Evolutionary conservation across 371 early-diverging fungal species (phyloP), one percentile per base, ranked within the genome.

Genomic region (Synchytrium microbalum): DNA sequence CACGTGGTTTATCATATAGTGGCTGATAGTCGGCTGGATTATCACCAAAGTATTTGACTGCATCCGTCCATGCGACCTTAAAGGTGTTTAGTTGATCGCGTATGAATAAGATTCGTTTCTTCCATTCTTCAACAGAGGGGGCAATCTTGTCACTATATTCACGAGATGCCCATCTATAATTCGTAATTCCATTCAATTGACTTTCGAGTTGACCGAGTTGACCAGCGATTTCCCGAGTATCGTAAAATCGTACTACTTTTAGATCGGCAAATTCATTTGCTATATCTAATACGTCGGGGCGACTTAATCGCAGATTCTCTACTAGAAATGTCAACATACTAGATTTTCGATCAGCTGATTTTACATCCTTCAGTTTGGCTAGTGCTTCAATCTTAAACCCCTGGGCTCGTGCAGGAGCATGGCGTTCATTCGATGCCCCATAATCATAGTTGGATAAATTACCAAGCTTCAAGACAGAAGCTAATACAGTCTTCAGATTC

Each of bases 371-470:
- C 67, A 82, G 62, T 33, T 76, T 46, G 52, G 73, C 76, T 27
- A 82, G 61, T 3, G 74, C 76, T 19, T 82, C 83, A 24, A 82
- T 68, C 60, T 76, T 72, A 60, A 82, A 76, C 8, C 81, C 83
- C 19, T 38, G 46, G 16, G 81, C 78, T 23, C 70, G 33, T 13
- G 78, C 77, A 27, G 72, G 68, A 32, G 73, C 71, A 5, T 61
- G 54, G 2, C 68, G 13, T 54, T 65, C 60, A 8, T 70, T 71
- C 0, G 71, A 64, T 16, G 38, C 52, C 19, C 73, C 63, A 61
- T 82, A 79, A 60, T 81, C 69, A 60, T 81, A 70, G 60, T 81
- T 82, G 29, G 77, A 69, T 67, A 82, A 25, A 62, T 80, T 80
- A 5, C 80, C 79, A 25, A 81, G 64, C 64, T 72, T 60, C 57